phyloP scores from a whole-genome alignment of 805 yeast genomes.

The Myxozyma lipomycoides region DNA sequence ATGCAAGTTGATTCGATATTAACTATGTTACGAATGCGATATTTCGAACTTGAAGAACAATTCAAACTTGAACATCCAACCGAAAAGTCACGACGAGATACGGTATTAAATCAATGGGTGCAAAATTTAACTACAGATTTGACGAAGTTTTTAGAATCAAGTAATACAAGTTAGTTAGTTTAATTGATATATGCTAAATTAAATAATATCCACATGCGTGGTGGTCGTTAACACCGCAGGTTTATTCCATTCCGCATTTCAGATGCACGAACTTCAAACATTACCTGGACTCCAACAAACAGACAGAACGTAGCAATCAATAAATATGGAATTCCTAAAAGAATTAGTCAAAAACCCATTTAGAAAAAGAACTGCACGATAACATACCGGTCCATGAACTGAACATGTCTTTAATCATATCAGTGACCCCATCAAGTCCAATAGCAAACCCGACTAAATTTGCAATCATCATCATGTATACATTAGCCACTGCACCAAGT shows the following conservation, averaged over 20 bases:
- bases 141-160: too few relatives aligned
- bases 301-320: slow-evolving; percentile 66
- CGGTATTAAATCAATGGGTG: slow-evolving; percentile 20
- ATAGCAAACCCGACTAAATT: slow-evolving; percentile 92
- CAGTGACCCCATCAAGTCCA: slow-evolving; percentile 77
- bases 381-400: slow-evolving; percentile 58
- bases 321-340: slow-evolving; percentile 32
- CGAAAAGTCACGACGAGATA: slow-evolving; percentile 15
- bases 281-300: slow-evolving; percentile 82
- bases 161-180: too few relatives aligned
- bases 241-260: slow-evolving; percentile 82
- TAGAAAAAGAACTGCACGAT: background rate
- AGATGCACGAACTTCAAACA: slow-evolving; percentile 87
- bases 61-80: slow-evolving; percentile 2
- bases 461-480: slow-evolving; percentile 98
- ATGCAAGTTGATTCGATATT: slow-evolving; percentile 13
- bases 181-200: too few relatives aligned
- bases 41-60: slow-evolving; percentile 9
- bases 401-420: slow-evolving; percentile 65
- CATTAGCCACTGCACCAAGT: slow-evolving; percentile 78
- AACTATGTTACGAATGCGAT: slow-evolving; percentile 1
- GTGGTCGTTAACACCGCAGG: slow-evolving; percentile 76
- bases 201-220: too few relatives aligned
- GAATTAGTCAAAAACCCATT: background rate
- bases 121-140: slow-evolving; percentile 6